phyloP scores from a whole-genome alignment of 345 rosid species.

The Lagerstroemia speciosa region DNA sequence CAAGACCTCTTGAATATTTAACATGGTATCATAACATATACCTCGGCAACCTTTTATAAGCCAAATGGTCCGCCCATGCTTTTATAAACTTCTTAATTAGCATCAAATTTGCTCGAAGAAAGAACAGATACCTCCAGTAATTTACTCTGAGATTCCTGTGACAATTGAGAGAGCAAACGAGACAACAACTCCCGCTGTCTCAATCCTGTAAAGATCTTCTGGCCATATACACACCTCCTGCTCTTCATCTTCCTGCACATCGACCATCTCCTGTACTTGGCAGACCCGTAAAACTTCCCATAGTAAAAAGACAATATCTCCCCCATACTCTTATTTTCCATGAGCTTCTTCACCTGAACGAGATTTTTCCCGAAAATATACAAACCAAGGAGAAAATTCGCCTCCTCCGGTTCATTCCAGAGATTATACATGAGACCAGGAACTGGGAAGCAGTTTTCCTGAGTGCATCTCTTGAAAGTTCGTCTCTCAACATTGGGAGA shows the following conservation, averaged over 20 bases:
- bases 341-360: slow-evolving; percentile 34
- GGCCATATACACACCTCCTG: slow-evolving; percentile 34
- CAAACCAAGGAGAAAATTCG: slow-evolving; percentile 43
- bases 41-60: too few species aligned
- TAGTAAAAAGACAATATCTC: slow-evolving; percentile 42
- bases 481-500: slow-evolving; percentile 8
- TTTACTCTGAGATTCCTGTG: slow-evolving; percentile 25
- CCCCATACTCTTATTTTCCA: slow-evolving; percentile 37
- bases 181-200: slow-evolving; percentile 50
- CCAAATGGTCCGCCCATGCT: too few species aligned
- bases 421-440: slow-evolving; percentile 27
- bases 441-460: slow-evolving; percentile 14
- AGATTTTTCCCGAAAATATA: slow-evolving; percentile 62
- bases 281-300: slow-evolving; percentile 47
- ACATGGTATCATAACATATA: too few species aligned
- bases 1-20: too few species aligned
- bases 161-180: slow-evolving; percentile 30
- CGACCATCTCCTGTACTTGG: slow-evolving; percentile 43
- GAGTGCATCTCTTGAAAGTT: slow-evolving; percentile 11
- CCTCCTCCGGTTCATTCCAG: slow-evolving; percentile 33
- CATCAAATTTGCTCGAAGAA: background rate
- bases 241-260: slow-evolving; percentile 37
- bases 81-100: background rate
- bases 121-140: slow-evolving; percentile 35
- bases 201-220: slow-evolving; percentile 43